Evolutionary conservation across 257 asterid species (phyloP).

Genomic region (Fraxinus excelsior): DNA sequence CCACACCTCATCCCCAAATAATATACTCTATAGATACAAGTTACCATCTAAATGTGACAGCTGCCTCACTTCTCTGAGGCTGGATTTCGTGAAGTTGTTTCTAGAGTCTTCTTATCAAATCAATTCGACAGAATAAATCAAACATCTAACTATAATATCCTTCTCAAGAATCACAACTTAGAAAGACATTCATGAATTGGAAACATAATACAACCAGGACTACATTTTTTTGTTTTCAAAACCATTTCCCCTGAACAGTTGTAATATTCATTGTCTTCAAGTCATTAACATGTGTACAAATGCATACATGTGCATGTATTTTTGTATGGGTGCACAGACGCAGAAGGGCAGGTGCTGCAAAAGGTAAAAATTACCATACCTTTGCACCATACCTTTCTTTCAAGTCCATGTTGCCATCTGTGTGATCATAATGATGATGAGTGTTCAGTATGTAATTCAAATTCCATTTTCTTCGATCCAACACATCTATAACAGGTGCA

Average conservation of each 20-base stretch:
- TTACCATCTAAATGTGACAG: background rate
- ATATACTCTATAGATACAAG: background rate
- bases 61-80: background rate
- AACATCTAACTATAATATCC: background rate
- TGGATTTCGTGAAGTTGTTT: background rate
- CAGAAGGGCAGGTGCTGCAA: slow-evolving; percentile 19
- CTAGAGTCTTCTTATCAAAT: background rate
- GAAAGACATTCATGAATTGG: background rate
- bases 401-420: slow-evolving; percentile 89
- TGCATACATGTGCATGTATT: slow-evolving; percentile 17
- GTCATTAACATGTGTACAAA: too few species aligned
- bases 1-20: background rate
- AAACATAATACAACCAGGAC: background rate
- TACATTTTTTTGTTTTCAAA: background rate
- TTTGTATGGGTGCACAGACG: background rate
- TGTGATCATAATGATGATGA: slow-evolving; percentile 95
- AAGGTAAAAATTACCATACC: slow-evolving; percentile 57
- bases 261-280: too few species aligned
- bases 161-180: background rate
- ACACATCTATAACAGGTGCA: slow-evolving; percentile 69
- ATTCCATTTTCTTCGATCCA: slow-evolving; percentile 75
- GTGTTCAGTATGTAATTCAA: slow-evolving; percentile 89
- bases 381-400: slow-evolving; percentile 97
- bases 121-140: slow-evolving; percentile 6
- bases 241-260: background rate